Base-by-base conservation (phyloP, 2,329 filamentous ascomycete genomes). In the Acrodontium crateriforme region DNA sequence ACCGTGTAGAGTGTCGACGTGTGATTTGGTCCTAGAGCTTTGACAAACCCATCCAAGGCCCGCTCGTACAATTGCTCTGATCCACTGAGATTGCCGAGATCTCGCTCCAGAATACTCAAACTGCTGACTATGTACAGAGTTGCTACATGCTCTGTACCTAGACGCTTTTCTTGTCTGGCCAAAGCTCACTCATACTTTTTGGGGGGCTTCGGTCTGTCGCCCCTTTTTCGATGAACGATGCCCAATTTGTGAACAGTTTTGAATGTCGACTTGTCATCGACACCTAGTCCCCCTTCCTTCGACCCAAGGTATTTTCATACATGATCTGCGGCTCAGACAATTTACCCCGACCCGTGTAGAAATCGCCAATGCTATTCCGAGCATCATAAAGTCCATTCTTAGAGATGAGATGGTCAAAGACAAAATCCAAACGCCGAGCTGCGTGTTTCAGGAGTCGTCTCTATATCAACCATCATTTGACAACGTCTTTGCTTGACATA, bases 1-100 rank as follows among this genome's bases (percentile, higher is more conserved):
- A 38, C 18, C 12, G 33, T 33, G 10, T 34, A 11, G 6, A 40
- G 28, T 3, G 37, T 39, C 11, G 23, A 28, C 11, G 20, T 19
- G 16, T 37, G 27, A 11, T 27, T 26, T 10, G 22, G 16, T 15
- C 35, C 35, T 4, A 31, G 20, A 9, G 28, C 24, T 18, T 29
- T 33, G 16, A 36, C 19, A 4, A 18, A 10, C 18, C 31, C 36
- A 24, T 25, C 10, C 5, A 38, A 15, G 9, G 29, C 33, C n/a
- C 21, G 20, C 23, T 25, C 9, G 24, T 30, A 36, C 33, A 33
- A 34, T 11, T 14, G 9, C 18, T 34, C 34, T 33, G 30, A 29
- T 14, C 31, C 28, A 16, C 16, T 27, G 12, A 29, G 25, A 21
- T 27, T 37, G 25, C 25, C 26, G 8, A 8, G 18, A 8, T 8